Base-by-base conservation (phyloP, 495 filamentous ascomycete genomes). In the Penicillium cinerascens region DNA sequence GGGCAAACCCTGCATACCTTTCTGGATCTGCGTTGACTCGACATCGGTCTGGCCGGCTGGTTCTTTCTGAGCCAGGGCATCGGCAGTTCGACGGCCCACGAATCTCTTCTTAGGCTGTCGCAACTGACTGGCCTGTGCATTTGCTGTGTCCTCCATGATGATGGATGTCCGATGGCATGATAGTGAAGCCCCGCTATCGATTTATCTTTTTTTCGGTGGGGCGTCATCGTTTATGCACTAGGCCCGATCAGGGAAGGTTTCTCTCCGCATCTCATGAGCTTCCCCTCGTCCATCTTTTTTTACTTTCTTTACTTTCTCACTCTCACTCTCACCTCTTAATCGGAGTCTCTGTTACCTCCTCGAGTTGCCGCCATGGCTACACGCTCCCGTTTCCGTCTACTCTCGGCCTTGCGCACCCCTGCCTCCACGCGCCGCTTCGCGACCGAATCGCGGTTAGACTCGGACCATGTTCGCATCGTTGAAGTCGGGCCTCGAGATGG, bases 401-500 rank as follows among this genome's bases (percentile, higher is more conserved):
- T 73, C 46, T 66, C 72, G n/a, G 64, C 65, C 42, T 45, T 71
- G 15, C 65, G 68, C 38, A 47, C 63, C n/a, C 51, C 66, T 48
- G 39, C 54, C n/a, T 42, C 44, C 18, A 43, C 46, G 37, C 69
- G 75, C 37, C 54, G 67, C 52, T 70, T 70, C 64, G 56, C 73
- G 47, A 76, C 73, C 51, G 71, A 76, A 54, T 69, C 72, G 68
- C 71, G 72, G 68, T 70, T 76, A 72, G 67, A 70, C 52, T 67
- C 75, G 71, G 77, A 76, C 52, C 75, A 80, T 65, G 78, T 80
- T 52, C 77, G 76, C 51, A 86, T 98, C 53, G 86, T 97, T 49
- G 93, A 98, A 72, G 93, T 97, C 54, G 92, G 92, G 13, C 88
- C 92, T 26, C 82, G 93, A 56, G 93, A 98, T 76, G 93, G 93